Conservation (phyloP, 2,329 filamentous ascomycete species). For the Cladophialophora yegresii region DNA sequence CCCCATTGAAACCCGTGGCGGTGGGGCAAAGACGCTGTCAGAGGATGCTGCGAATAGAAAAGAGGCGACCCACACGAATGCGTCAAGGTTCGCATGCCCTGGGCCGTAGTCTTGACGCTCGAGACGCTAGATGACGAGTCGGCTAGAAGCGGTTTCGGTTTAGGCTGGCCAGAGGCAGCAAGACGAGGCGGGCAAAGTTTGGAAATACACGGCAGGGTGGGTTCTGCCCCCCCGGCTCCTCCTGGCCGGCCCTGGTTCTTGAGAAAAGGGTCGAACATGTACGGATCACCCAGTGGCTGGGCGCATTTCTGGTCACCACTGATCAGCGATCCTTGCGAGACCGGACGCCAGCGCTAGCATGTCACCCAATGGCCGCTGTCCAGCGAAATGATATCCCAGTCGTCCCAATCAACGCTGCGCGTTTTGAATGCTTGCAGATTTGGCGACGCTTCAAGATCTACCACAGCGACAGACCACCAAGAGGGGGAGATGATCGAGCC, state of each 20-base stretch:
- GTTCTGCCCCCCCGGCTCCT: slow-evolving; percentile 22
- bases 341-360: slow-evolving; percentile 31
- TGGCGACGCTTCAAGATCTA: neutral
- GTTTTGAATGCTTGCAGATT: slow-evolving; percentile 19
- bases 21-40: slow-evolving; percentile 35
- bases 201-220: slow-evolving; percentile 27
- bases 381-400: slow-evolving; percentile 2
- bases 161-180: slow-evolving; percentile 27
- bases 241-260: neutral
- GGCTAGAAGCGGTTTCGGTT: slow-evolving; percentile 33
- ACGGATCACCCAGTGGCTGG: slow-evolving; percentile 36
- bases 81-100: slow-evolving; percentile 35
- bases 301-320: slow-evolving; percentile 37
- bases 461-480: slow-evolving; percentile 6
- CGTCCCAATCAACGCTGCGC: slow-evolving; percentile 13
- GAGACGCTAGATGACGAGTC: slow-evolving; percentile 33
- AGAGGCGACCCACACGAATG: slow-evolving; percentile 28
- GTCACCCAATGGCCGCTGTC: slow-evolving; percentile 20
- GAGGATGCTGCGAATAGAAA: slow-evolving; percentile 34
- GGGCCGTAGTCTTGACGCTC: slow-evolving; percentile 34
- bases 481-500: slow-evolving; percentile 17
- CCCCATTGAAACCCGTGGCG: slow-evolving; percentile 29
- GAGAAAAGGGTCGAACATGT: slow-evolving; percentile 25
- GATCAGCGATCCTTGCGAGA: slow-evolving; percentile 35
- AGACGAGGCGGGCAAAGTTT: slow-evolving; percentile 35